Conservation (phyloP, 2,329 filamentous ascomycete species). For the Coleophoma eucalyptorum region DNA sequence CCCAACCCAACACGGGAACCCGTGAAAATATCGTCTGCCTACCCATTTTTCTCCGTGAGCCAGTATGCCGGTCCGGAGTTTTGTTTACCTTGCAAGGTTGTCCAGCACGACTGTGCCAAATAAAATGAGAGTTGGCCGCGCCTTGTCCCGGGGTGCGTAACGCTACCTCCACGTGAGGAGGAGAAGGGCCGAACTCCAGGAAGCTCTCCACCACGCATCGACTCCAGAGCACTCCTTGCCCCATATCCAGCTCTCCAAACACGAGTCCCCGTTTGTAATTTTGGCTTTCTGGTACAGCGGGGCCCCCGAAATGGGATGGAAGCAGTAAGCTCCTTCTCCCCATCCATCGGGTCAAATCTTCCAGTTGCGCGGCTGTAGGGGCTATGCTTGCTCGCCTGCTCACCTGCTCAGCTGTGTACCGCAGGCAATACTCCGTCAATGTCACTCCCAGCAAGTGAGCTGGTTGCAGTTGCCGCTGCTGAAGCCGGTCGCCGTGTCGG, state of each 20-base stretch:
- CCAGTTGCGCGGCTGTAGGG: not conserved
- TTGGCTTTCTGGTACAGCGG: not conserved
- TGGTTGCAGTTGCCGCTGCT: too few relatives aligned
- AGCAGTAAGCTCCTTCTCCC: not conserved
- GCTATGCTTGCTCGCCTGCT: not conserved
- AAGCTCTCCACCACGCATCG: not conserved
- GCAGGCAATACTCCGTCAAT: too few relatives aligned
- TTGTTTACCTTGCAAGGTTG: too few relatives aligned
- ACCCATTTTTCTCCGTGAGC: too few relatives aligned
- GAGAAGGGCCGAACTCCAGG: constrained; percentile 1
- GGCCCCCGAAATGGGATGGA: not conserved
- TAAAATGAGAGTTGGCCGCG: not conserved
- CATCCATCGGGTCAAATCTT: not conserved
- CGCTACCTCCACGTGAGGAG: not conserved
- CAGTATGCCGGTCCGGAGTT: too few relatives aligned
- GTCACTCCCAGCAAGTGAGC: too few relatives aligned
- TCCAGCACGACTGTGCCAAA: not conserved
- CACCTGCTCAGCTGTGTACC: too few relatives aligned
- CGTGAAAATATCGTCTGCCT: too few relatives aligned
- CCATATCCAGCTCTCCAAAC: not conserved
- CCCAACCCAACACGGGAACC: too few relatives aligned
- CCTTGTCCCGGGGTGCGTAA: too few relatives aligned
- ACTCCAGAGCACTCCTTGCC: not conserved
- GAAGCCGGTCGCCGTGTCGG: not conserved
- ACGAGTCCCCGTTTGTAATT: not conserved